A percentile compares a stretch with the other conserved stretches of the same genome.
Evolutionary conservation across 2,329 filamentous ascomycete species (phyloP).

Genomic region (Aspergillus oerlinghausenensis): DNA sequence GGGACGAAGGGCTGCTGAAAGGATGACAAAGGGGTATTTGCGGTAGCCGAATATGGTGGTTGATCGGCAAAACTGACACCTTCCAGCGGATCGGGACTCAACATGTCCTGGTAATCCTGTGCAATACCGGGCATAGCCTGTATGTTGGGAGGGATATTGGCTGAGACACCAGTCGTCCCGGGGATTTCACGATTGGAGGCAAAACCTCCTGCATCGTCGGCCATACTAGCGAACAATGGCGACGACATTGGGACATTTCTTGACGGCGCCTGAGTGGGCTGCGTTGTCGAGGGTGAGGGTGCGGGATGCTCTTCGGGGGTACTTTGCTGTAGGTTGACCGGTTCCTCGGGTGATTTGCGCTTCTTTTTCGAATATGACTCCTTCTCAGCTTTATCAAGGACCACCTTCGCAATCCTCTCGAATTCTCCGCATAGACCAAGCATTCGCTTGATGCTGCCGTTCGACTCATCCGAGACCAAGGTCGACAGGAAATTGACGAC

Average conservation of each 20-base stretch:
- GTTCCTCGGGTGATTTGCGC: conserved; percentile 64
- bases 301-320: conserved; percentile 14
- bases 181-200: conserved; percentile 20
- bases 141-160: conserved; percentile 22
- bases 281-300: conserved; percentile 18
- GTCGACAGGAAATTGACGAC: conserved; percentile 90
- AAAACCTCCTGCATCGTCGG: conserved; percentile 20
- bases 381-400: conserved; percentile 86
- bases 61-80: conserved; percentile 30
- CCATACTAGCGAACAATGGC: conserved; percentile 18
- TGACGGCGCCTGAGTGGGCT: conserved; percentile 18
- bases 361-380: conserved; percentile 77
- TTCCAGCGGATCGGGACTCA: conserved; percentile 32
- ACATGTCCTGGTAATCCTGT: conserved; percentile 35
- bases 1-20: conserved; percentile 87
- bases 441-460: conserved; percentile 89
- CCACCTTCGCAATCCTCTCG: conserved; percentile 83
- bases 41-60: conserved; percentile 24
- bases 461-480: conserved; percentile 82
- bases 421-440: conserved; percentile 93
- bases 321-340: conserved; percentile 15
- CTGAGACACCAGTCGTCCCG: conserved; percentile 17
- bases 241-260: conserved; percentile 22
- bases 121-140: conserved; percentile 27
- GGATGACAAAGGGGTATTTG: conserved; percentile 34